Percentiles rank a stretch among this genome's conserved stretches.
Conservation (phyloP, 2,329 filamentous ascomycete species). For the Hypomyces rosellus region DNA sequence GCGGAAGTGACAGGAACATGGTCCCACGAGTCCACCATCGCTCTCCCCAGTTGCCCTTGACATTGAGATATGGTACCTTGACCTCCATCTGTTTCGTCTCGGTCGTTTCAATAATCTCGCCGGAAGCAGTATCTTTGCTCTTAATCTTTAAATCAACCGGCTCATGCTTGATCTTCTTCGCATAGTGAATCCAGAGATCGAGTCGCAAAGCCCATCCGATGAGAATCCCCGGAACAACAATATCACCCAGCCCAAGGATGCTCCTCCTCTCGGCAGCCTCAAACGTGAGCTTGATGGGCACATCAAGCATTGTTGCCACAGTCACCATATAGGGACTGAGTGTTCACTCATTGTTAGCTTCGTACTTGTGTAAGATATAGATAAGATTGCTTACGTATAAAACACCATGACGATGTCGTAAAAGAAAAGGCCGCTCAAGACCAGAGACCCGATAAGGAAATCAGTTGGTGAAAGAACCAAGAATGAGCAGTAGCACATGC, state of each 20-base stretch:
- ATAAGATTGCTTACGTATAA: slow-evolving; percentile 58
- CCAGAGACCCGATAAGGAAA: slow-evolving; percentile 71
- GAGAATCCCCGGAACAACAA: slow-evolving; percentile 87
- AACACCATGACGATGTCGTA: slow-evolving; percentile 95
- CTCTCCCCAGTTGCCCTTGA: slow-evolving; percentile 75
- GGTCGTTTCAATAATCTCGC: slow-evolving; percentile 28
- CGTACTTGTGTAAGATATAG: not conserved
- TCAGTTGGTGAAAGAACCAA: slow-evolving; percentile 84
- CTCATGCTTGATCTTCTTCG: slow-evolving; percentile 53
- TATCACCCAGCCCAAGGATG: slow-evolving; percentile 91
- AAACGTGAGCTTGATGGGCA: slow-evolving; percentile 88
- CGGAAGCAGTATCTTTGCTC: slow-evolving; percentile 26
- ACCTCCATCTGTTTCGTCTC: slow-evolving; percentile 39
- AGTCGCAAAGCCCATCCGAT: slow-evolving; percentile 85
- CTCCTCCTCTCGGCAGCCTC: slow-evolving; percentile 57
- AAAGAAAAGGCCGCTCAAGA: slow-evolving; percentile 76
- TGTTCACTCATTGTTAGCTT: slow-evolving; percentile 14
- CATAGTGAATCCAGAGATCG: slow-evolving; percentile 80
- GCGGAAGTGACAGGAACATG: slow-evolving; percentile 20
- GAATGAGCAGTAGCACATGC: slow-evolving; percentile 77
- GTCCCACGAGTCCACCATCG: slow-evolving; percentile 61
- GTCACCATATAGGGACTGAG: slow-evolving; percentile 72
- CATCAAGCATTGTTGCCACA: slow-evolving; percentile 82
- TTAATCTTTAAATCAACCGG: slow-evolving; percentile 27
- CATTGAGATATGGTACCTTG: slow-evolving; percentile 49